Percentiles rank a stretch among this genome's conserved stretches.
Evolutionary conservation across 345 rosid genomes (phyloP).

Genomic region (Salix purpurea): DNA sequence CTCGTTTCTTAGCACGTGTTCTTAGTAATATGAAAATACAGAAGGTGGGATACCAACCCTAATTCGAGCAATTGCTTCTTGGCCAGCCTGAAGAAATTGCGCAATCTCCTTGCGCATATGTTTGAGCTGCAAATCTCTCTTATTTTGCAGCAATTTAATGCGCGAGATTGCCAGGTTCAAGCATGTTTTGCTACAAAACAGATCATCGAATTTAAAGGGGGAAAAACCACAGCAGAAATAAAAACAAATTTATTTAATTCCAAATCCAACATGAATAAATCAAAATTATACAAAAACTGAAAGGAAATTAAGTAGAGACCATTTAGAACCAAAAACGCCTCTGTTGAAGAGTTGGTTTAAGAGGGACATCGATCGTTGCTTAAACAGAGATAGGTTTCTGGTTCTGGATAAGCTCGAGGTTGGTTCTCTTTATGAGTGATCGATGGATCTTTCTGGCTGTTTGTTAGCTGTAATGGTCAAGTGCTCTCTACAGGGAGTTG

Average conservation of each 20-base stretch:
- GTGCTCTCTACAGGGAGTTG: background rate
- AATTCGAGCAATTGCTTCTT: conserved; percentile 91
- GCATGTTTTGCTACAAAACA: conserved; percentile 67
- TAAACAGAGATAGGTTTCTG: background rate
- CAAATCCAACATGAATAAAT: background rate
- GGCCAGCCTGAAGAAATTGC: conserved; percentile 87
- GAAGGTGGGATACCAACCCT: conserved; percentile 39
- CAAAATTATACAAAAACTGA: background rate
- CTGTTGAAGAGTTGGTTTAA: conserved; percentile 89
- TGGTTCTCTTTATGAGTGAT: background rate
- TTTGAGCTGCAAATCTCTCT: conserved; percentile 85
- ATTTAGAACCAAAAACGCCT: conserved; percentile 81
- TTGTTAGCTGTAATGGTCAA: background rate
- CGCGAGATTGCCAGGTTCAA: conserved; percentile 74
- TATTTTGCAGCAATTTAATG: conserved; percentile 80
- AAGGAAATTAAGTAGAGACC: conserved; percentile 31
- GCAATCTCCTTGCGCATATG: conserved; percentile 94
- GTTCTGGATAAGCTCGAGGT: background rate
- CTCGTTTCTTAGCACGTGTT: background rate
- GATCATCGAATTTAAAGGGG: background rate
- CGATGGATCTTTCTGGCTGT: background rate
- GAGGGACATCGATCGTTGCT: conserved; percentile 56
- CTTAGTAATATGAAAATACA: conserved; percentile 1
- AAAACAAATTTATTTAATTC: background rate
- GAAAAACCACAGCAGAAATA: background rate